Evolutionary conservation across 2,329 filamentous ascomycete species (phyloP).

Genomic region (Xylariaceae sp.): DNA sequence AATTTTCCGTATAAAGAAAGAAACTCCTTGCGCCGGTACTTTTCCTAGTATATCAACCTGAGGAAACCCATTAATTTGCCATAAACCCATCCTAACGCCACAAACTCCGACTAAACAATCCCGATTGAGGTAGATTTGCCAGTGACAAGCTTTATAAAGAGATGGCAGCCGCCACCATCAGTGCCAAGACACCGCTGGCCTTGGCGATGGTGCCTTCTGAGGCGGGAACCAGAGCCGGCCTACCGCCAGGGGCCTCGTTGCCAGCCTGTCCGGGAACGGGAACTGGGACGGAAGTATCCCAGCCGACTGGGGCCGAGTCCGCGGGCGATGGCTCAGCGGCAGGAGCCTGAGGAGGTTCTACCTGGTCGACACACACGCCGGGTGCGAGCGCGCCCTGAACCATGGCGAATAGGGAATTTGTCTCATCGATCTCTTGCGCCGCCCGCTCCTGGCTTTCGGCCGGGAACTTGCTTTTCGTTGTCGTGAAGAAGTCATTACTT

Average conservation of each 20-base stretch:
- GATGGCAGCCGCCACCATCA: background rate
- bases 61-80: too few species aligned
- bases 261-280: too few species aligned
- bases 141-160: background rate
- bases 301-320: too few species aligned
- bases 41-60: too few species aligned
- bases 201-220: background rate
- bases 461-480: constrained; percentile 16
- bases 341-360: background rate
- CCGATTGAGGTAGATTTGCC: background rate
- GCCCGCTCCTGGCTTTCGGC: constrained; percentile 6
- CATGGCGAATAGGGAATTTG: constrained; percentile 10
- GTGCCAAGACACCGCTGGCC: background rate
- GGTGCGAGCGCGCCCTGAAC: constrained; percentile 7
- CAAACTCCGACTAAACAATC: too few species aligned
- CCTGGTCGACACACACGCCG: constrained; percentile 14
- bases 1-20: too few species aligned
- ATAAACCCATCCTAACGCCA: too few species aligned
- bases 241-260: background rate
- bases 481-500: constrained; percentile 16
- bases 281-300: too few species aligned
- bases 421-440: constrained; percentile 3
- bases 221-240: background rate
- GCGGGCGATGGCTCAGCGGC: background rate
- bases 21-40: too few species aligned